These are phyloP conservation scores for Syncephalastrum sp. DNA, from an alignment of 371 early-diverging fungal genomes.

Conservation along the genomic window DNA sequence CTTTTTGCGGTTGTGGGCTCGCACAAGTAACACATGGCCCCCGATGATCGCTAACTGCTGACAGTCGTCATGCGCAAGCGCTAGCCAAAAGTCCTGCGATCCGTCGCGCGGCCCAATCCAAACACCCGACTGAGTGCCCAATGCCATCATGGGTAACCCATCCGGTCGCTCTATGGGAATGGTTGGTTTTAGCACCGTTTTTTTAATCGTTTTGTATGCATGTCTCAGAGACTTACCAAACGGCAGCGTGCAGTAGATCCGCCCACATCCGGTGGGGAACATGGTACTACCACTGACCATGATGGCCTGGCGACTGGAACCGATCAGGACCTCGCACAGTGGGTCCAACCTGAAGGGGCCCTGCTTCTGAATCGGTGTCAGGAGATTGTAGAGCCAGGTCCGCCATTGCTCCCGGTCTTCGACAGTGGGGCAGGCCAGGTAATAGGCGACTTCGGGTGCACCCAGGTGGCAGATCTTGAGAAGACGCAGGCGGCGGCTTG, in stretches of 20 bases:
- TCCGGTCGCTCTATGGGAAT: neutral
- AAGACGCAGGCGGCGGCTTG: constrained; percentile 3
- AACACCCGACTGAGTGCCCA: constrained; percentile 28
- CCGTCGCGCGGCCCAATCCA: constrained; percentile 26
- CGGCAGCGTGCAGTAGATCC: constrained; percentile 14
- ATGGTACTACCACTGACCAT: constrained; percentile 7
- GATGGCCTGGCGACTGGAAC: constrained; percentile 8
- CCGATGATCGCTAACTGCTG: constrained; percentile 22
- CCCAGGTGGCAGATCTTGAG: constrained; percentile 17
- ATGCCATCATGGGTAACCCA: constrained; percentile 11
- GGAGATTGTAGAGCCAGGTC: constrained; percentile 1
- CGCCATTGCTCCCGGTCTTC: constrained; percentile 18
- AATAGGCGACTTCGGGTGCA: constrained; percentile 9
- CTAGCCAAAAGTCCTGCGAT: constrained; percentile 10
- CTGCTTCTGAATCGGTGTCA: constrained; percentile 3
- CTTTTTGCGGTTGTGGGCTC: constrained; percentile 6
- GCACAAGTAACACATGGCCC: constrained; percentile 17
- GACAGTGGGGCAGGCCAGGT: constrained; percentile 7
- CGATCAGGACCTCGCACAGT: constrained; percentile 12
- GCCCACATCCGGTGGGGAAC: constrained; percentile 19
- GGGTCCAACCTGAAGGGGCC: constrained; percentile 14
- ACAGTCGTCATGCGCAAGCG: constrained; percentile 18
- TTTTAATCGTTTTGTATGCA: too few relatives aligned
- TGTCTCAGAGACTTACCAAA: constrained; percentile 6
- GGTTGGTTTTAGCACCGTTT: too few relatives aligned